These are phyloP conservation scores for Fraxinus xanthoxyloides DNA, from an alignment of 305 asterid genomes.

Conservation along the genomic window DNA sequence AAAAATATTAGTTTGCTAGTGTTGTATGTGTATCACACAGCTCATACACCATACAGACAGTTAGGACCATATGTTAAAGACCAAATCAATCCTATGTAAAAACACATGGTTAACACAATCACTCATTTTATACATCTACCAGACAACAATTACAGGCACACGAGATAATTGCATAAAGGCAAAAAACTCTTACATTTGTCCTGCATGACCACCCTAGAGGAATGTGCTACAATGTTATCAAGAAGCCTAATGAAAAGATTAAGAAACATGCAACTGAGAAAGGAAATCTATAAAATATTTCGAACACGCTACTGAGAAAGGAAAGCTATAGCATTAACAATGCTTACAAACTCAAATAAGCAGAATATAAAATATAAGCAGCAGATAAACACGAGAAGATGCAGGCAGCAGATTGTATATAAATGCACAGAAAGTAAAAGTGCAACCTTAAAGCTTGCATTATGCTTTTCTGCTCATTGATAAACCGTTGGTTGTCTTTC, in stretches of 20 bases:
- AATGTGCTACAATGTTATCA: neutral
- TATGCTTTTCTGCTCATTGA: conserved; percentile 84
- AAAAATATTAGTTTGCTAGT: neutral
- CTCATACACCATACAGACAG: neutral
- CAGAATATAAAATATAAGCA: neutral
- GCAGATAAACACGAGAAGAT: neutral
- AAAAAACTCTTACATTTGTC: neutral
- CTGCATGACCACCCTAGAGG: neutral
- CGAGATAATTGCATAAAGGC: neutral
- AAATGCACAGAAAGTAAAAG: conserved; percentile 21
- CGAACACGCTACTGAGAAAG: neutral
- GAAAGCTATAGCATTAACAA: neutral
- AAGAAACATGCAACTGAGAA: neutral
- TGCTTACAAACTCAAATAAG: neutral
- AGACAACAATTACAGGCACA: conserved; percentile 5
- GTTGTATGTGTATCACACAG: neutral
- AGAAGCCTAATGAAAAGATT: neutral
- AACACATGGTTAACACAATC: conserved; percentile 1
- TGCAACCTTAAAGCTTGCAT: conserved; percentile 89
- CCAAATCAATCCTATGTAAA: conserved; percentile 7
- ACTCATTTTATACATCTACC: neutral
- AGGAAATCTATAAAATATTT: neutral
- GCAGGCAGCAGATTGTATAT: neutral
- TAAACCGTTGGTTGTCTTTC: conserved; percentile 63
- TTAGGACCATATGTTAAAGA: neutral